Evolutionary conservation across 2,329 filamentous ascomycete species (phyloP), one percentile per base, ranked within the genome.

Genomic region (Ceratocystis albifundus): DNA sequence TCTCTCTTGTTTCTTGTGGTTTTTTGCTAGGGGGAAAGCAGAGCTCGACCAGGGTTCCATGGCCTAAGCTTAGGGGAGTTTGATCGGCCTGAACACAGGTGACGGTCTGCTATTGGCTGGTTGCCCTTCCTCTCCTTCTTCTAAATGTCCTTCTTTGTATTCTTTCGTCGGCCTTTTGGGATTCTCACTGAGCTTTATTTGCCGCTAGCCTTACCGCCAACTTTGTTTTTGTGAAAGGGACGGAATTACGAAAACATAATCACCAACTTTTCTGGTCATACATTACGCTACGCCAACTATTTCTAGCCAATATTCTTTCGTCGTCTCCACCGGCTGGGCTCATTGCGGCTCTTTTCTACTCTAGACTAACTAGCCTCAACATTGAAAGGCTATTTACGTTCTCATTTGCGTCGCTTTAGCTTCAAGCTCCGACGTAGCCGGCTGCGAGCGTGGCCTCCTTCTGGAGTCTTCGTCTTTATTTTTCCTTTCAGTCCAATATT

Each of bases 351-450:
- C 32, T 10, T 28, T 59, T 36, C 28, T n/a, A 20, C 17, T 28
- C 28, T 30, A 20, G 28, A 36, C 28, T 30, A n/a, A 36, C 28
- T 30, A n/a, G 28, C 8, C 28, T 59, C n/a, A 3, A n/a, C 55
- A 59, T 53, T 28, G 25, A 36, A 36, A 41, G 30, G 36, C 62
- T 45, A 46, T 28, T 30, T 44, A 30, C 55, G n/a, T 22, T 50
- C 62, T 50, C 17, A 36, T 64, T 64, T 64, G 62, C 15, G 12
- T 41, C 8, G 36, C 36, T 41, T 41, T 41, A 15, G 36, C 45
- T 36, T 46, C 62, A 48, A 64, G 62, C 45, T n/a, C 62, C 62
- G 62, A 64, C 45, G 7, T 7, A 64, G 62, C 62, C 62, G 62
- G 28, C 45, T 22, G 32, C 50, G 17, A 65, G 48, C 46, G 50